Percentiles rank a stretch among this genome's conserved stretches.
Conservation (phyloP, 2,329 filamentous ascomycete genomes). For the Teratosphaeriaceae sp. region DNA sequence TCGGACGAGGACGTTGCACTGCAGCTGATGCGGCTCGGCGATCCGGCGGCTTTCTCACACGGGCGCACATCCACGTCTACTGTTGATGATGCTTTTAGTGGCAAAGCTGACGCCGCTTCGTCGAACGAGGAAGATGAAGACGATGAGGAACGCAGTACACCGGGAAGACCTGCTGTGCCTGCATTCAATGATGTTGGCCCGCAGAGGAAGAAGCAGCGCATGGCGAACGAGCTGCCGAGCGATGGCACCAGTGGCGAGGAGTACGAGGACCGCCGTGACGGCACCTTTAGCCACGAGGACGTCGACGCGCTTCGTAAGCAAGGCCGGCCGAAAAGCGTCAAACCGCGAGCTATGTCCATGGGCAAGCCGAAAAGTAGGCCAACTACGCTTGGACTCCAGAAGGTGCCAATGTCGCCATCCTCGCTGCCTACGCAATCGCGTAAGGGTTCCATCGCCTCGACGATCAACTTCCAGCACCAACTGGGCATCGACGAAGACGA, state of each 20-base stretch:
- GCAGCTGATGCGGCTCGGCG: conserved; percentile 91
- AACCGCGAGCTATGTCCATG: conserved; percentile 30
- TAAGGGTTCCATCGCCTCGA: conserved; percentile 61
- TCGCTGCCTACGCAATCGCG: conserved; percentile 64
- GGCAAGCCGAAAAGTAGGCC: conserved; percentile 48
- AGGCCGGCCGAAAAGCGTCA: conserved; percentile 38
- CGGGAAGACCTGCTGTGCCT: conserved; percentile 32
- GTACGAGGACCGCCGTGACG: conserved; percentile 47
- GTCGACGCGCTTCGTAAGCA: conserved; percentile 39
- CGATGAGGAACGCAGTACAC: conserved; percentile 72
- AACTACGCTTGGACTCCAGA: conserved; percentile 20
- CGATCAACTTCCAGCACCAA: conserved; percentile 56
- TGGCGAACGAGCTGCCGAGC: conserved; percentile 45
- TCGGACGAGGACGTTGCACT: conserved; percentile 97
- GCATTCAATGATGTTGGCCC: conserved; percentile 24
- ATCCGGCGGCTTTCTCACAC: conserved; percentile 88
- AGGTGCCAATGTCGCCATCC: conserved; percentile 46
- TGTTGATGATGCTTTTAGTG: conserved; percentile 87
- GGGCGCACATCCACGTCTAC: conserved; percentile 91
- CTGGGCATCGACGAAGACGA: conserved; percentile 70
- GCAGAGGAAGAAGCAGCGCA: conserved; percentile 30
- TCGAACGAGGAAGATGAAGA: conserved; percentile 64
- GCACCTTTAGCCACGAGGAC: conserved; percentile 48
- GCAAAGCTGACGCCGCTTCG: conserved; percentile 75
- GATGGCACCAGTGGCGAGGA: conserved; percentile 58